phyloP scores from a whole-genome alignment of 179 eudicot species.

The Pouteria campechiana region DNA sequence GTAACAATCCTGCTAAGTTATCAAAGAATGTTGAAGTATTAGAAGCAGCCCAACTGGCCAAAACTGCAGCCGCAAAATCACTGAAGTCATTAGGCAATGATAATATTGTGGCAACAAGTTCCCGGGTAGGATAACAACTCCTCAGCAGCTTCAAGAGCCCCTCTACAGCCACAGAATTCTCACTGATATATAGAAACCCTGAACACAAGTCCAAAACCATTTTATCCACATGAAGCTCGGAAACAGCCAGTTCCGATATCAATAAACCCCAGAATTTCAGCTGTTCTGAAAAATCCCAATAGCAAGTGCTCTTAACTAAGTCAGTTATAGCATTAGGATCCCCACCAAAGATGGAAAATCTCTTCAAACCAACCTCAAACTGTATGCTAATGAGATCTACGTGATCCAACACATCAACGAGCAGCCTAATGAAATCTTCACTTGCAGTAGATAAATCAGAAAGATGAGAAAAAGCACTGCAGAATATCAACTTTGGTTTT shows the following conservation, averaged over 20 bases:
- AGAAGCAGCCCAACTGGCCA: slow-evolving; percentile 21
- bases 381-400: slow-evolving; percentile 17
- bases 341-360: slow-evolving; percentile 22
- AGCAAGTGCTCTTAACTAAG: slow-evolving; percentile 13
- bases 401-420: slow-evolving; percentile 18
- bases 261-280: slow-evolving; percentile 26
- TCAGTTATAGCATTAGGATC: slow-evolving; percentile 9
- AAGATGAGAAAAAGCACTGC: slow-evolving; percentile 14
- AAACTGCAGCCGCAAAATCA: slow-evolving; percentile 25
- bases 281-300: slow-evolving; percentile 22
- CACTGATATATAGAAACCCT: slow-evolving; percentile 12
- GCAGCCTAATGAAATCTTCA: slow-evolving; percentile 17
- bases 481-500: slow-evolving; percentile 7
- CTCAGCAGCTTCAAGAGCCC: slow-evolving; percentile 20
- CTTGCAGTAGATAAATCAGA: slow-evolving; percentile 20
- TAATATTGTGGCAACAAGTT: slow-evolving; percentile 29
- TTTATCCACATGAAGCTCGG: slow-evolving; percentile 21
- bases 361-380: slow-evolving; percentile 21
- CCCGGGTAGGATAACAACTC: slow-evolving; percentile 25
- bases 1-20: slow-evolving; percentile 17
- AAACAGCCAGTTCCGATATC: slow-evolving; percentile 23
- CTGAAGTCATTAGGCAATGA: slow-evolving; percentile 23
- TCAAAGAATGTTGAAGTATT: slow-evolving; percentile 13
- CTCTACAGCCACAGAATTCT: slow-evolving; percentile 9
- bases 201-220: slow-evolving; percentile 26